Percentiles rank a stretch among this genome's conserved stretches.
Conservation (phyloP, 257 asterid genomes). For the Fraxinus pennsylvanica region DNA sequence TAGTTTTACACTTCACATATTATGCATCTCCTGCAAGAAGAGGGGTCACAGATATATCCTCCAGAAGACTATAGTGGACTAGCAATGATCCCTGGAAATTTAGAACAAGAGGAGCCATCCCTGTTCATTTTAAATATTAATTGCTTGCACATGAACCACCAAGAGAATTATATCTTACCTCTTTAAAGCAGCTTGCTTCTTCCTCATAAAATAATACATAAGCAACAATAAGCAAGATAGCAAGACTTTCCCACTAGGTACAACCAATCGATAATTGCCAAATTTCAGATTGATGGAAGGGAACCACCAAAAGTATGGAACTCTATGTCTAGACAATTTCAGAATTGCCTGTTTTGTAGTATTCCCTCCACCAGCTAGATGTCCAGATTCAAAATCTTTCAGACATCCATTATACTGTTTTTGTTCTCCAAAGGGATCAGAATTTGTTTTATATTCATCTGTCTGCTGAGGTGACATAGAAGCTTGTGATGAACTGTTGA, state of each 20-base stretch:
- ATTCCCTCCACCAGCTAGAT: slow-evolving; percentile 27
- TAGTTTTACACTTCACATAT: slow-evolving; percentile 2
- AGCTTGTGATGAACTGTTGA: slow-evolving; percentile 48
- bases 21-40: not conserved
- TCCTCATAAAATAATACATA: slow-evolving; percentile 49
- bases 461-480: slow-evolving; percentile 41
- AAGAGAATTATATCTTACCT: slow-evolving; percentile 51
- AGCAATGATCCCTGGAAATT: not conserved
- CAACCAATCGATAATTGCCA: slow-evolving; percentile 42
- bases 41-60: slow-evolving; percentile 10
- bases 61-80: not conserved
- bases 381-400: slow-evolving; percentile 36
- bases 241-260: slow-evolving; percentile 68
- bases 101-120: not conserved
- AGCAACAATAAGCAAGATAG: slow-evolving; percentile 51
- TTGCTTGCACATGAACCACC: slow-evolving; percentile 1
- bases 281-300: slow-evolving; percentile 61
- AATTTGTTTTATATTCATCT: slow-evolving; percentile 32
- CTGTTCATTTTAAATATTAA: not conserved
- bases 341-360: slow-evolving; percentile 53
- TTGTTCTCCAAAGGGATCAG: slow-evolving; percentile 35
- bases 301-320: slow-evolving; percentile 65
- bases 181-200: slow-evolving; percentile 57
- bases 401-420: slow-evolving; percentile 32
- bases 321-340: slow-evolving; percentile 51